Percentiles rank a stretch among this genome's conserved stretches.
phyloP scores from a whole-genome alignment of 768 basidiomycete species.

The Tricholomella constricta region DNA sequence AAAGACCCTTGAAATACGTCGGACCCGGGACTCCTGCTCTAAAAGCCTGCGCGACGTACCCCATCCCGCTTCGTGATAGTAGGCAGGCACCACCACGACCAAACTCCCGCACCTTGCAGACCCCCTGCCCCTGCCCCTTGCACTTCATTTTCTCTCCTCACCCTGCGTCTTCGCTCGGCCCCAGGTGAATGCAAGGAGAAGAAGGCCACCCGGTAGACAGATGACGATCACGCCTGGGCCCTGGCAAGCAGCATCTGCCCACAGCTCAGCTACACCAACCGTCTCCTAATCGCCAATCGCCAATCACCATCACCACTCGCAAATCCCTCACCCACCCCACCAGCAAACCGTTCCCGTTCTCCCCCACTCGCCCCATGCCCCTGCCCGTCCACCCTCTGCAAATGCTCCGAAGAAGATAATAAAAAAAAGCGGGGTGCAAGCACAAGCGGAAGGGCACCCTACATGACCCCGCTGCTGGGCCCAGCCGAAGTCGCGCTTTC shows the following conservation, averaged over 20 bases:
- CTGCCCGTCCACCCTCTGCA: not conserved
- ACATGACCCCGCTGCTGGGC: slow-evolving; percentile 8
- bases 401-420: not conserved
- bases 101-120: slow-evolving; percentile 1
- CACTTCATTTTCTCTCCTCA: not conserved
- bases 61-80: not conserved
- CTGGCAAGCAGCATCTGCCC: not conserved
- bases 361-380: not conserved
- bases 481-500: slow-evolving; percentile 2
- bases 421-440: not conserved
- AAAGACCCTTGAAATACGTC: no score
- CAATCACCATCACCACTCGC: no score
- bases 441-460: slow-evolving; percentile 1
- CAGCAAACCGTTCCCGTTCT: no score
- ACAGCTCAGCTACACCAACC: no score
- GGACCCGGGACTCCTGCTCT: not conserved
- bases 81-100: not conserved
- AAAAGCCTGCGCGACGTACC: slow-evolving; percentile 2
- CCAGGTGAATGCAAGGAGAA: not conserved
- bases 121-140: not conserved
- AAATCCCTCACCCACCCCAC: not conserved
- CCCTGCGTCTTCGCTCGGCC: not conserved
- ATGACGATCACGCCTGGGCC: no score
- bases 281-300: no score
- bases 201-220: not conserved